Percentiles rank a stretch among this genome's conserved stretches.
Conservation (phyloP, 352 stramenopile species). For the Phytophthora europaea region DNA sequence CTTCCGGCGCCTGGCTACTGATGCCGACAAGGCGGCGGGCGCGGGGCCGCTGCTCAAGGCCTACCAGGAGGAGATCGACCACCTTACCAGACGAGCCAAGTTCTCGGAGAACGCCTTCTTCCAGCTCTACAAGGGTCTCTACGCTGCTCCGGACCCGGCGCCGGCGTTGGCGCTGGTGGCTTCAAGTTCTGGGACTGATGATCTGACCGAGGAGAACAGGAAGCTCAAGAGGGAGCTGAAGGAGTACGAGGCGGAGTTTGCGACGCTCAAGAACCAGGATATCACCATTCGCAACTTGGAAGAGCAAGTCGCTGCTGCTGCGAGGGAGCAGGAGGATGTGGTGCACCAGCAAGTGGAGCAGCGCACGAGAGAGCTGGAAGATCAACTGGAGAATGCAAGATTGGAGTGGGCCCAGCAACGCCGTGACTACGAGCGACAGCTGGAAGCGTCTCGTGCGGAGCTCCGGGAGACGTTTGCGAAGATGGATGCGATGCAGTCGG, state of each 20-base stretch:
- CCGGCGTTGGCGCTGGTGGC: constrained; percentile 69
- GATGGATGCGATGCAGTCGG: constrained; percentile 92
- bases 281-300: constrained; percentile 98
- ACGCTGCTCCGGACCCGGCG: constrained; percentile 88
- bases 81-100: constrained; percentile 93
- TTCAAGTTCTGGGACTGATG: constrained; percentile 41
- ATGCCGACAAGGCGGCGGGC: constrained; percentile 75
- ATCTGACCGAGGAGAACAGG: constrained; percentile 93
- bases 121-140: constrained; percentile 88
- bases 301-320: constrained; percentile 85
- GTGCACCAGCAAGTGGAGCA: constrained; percentile 71
- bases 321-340: constrained; percentile 73
- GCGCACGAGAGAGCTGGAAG: constrained; percentile 72
- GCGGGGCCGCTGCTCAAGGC: constrained; percentile 79
- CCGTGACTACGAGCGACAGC: constrained; percentile 76
- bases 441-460: constrained; percentile 66
- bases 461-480: constrained; percentile 75
- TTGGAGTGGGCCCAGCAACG: constrained; percentile 87
- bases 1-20: constrained; percentile 72
- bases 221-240: constrained; percentile 91
- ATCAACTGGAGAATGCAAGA: constrained; percentile 70
- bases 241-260: constrained; percentile 96
- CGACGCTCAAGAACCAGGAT: constrained; percentile 96
- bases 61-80: constrained; percentile 95
- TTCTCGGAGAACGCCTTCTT: constrained; percentile 92